phyloP scores from a whole-genome alignment of 129 eudicot species.

The Centella asiatica region DNA sequence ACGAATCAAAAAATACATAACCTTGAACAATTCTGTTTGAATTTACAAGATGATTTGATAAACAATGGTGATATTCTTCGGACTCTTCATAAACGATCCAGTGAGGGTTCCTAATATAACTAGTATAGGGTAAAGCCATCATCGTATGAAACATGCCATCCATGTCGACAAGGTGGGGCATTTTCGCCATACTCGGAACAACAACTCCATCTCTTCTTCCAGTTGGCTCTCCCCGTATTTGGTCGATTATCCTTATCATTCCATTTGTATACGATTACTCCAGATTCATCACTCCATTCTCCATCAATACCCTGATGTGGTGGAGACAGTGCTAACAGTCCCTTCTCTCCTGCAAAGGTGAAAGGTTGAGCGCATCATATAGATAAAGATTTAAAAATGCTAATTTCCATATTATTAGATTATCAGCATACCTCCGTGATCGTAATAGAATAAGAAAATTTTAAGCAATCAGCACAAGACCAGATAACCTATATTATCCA shows the following conservation, averaged over 20 bases:
- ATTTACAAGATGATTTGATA: not conserved
- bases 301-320: slow-evolving; percentile 83
- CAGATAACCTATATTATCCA: too few species aligned
- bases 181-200: slow-evolving; percentile 61
- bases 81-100: not conserved
- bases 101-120: not conserved
- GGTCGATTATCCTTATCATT: slow-evolving; percentile 57
- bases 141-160: slow-evolving; percentile 82
- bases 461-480: too few species aligned
- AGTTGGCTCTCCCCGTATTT: slow-evolving; percentile 57
- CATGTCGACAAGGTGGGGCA: slow-evolving; percentile 61
- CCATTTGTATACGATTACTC: slow-evolving; percentile 72
- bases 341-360: slow-evolving; percentile 49
- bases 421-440: too few species aligned
- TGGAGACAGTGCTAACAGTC: slow-evolving; percentile 58
- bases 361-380: not conserved
- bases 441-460: too few species aligned
- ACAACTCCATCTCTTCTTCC: slow-evolving; percentile 90
- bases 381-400: not conserved
- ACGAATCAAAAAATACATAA: too few species aligned
- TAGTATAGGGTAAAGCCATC: slow-evolving; percentile 63
- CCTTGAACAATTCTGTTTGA: not conserved
- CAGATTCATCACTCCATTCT: slow-evolving; percentile 66
- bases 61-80: not conserved
- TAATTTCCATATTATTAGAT: not conserved